phyloP scores from a whole-genome alignment of 495 filamentous ascomycete species.

The Hypomontagnella monticulosa region DNA sequence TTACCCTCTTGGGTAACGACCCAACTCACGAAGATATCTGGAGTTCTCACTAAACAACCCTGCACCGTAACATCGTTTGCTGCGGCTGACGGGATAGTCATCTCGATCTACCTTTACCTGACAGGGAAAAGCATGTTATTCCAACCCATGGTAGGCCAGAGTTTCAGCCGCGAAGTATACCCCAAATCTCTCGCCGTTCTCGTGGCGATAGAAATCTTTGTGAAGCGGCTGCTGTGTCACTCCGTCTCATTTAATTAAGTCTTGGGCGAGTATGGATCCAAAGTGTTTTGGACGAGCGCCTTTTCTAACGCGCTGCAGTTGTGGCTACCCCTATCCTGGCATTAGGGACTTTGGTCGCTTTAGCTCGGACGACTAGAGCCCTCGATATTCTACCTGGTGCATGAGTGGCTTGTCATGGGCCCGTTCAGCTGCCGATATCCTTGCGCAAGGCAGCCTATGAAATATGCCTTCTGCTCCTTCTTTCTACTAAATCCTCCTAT shows the following conservation, averaged over 20 bases:
- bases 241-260: slow-evolving; percentile 4
- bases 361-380: not conserved
- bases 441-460: slow-evolving; percentile 5
- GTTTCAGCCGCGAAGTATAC: slow-evolving; percentile 23
- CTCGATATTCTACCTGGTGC: not conserved
- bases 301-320: not conserved
- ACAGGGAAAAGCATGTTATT: slow-evolving; percentile 11
- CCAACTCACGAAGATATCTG: not conserved
- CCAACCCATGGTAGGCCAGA: not conserved
- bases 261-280: not conserved
- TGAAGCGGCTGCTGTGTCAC: not conserved
- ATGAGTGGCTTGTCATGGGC: slow-evolving; percentile 15
- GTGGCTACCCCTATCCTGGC: slow-evolving; percentile 7
- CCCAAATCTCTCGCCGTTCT: not conserved
- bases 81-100: slow-evolving; percentile 5
- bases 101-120: slow-evolving; percentile 15
- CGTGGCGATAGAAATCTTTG: not conserved
- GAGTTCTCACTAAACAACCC: not conserved
- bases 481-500: slow-evolving; percentile 9
- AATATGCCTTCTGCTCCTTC: slow-evolving; percentile 16
- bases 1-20: too few relatives aligned
- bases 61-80: slow-evolving; percentile 21
- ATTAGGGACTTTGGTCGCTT: slow-evolving; percentile 6
- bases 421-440: slow-evolving; percentile 12
- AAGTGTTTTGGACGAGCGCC: slow-evolving; percentile 2